phyloP scores from a whole-genome alignment of 164 flowering plant genomes.

The Vitis amurensis region DNA sequence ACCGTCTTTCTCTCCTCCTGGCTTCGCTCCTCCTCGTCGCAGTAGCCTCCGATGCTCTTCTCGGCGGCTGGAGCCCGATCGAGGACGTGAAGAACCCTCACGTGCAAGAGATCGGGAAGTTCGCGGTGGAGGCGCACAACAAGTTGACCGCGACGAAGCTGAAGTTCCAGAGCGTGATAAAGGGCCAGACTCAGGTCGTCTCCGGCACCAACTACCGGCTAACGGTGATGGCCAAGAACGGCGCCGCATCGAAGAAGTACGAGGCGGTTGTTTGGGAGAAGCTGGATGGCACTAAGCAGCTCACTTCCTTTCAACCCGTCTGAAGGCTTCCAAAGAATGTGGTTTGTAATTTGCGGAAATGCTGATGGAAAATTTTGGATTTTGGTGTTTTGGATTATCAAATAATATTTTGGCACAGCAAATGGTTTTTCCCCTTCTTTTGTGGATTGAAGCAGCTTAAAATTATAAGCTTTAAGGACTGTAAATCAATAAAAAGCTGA shows the following conservation, averaged over 20 bases:
- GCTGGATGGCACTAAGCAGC: no score
- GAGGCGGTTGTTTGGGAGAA: conserved; percentile 28
- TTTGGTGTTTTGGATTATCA: no score
- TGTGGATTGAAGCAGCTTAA: no score
- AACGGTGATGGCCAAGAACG: conserved; percentile 22
- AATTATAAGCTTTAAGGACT: no score
- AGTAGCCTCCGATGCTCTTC: neutral
- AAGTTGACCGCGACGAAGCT: conserved; percentile 19
- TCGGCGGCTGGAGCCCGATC: conserved; percentile 36
- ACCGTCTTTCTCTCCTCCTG: conserved; percentile 3
- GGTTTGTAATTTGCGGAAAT: no score
- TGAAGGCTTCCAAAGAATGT: no score
- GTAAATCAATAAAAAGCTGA: no score
- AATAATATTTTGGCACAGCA: no score
- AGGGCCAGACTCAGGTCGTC: conserved; percentile 46
- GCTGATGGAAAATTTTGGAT: no score
- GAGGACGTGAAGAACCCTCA: conserved; percentile 26
- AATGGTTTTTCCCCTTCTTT: no score
- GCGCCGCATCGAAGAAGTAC: conserved; percentile 9
- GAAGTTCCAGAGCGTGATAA: conserved; percentile 24
- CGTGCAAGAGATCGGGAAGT: conserved; percentile 36
- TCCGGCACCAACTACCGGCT: conserved; percentile 44
- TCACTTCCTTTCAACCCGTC: no score
- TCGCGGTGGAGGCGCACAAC: conserved; percentile 42
- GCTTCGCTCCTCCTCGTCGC: neutral